Evolutionary conservation across 208 protist genomes (phyloP).

Genomic region (Wallacemonas rigidus): DNA sequence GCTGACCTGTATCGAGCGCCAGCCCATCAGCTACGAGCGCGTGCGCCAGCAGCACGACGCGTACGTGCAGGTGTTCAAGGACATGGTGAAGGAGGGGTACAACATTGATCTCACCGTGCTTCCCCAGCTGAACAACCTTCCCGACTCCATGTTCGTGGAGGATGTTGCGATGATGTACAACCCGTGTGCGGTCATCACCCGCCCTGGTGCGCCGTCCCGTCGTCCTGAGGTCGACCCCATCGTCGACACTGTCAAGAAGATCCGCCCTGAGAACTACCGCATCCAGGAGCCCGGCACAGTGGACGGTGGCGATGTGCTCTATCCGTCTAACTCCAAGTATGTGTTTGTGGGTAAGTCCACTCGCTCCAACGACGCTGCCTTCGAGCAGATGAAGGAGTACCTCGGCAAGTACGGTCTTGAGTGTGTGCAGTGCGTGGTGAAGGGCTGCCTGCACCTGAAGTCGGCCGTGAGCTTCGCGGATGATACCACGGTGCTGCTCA

Average conservation of each 20-base stretch:
- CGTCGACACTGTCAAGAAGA: slow-evolving; percentile 27
- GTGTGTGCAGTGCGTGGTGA: slow-evolving; percentile 40
- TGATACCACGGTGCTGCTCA: slow-evolving; percentile 41
- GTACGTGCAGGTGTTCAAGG: slow-evolving; percentile 45
- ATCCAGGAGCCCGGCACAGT: slow-evolving; percentile 45
- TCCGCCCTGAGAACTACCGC: slow-evolving; percentile 38
- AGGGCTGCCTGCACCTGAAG: slow-evolving; percentile 49
- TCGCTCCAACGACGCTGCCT: slow-evolving; percentile 49
- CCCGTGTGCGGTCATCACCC: slow-evolving; percentile 45
- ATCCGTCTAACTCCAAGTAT: slow-evolving; percentile 44
- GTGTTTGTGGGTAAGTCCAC: slow-evolving; percentile 56
- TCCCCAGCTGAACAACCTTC: slow-evolving; percentile 38
- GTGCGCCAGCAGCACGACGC: slow-evolving; percentile 43
- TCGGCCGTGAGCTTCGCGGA: slow-evolving; percentile 36
- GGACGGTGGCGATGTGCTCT: slow-evolving; percentile 53
- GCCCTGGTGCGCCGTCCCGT: slow-evolving; percentile 45
- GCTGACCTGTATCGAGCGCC: slow-evolving; percentile 54
- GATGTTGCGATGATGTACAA: slow-evolving; percentile 56
- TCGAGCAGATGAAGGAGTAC: slow-evolving; percentile 48
- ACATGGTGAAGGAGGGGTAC: slow-evolving; percentile 45
- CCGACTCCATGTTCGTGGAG: slow-evolving; percentile 62
- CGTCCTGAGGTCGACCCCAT: slow-evolving; percentile 46
- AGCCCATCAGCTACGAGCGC: slow-evolving; percentile 33
- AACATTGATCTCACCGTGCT: slow-evolving; percentile 48
- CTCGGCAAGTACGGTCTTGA: slow-evolving; percentile 42